Evolutionary conservation across 2,329 filamentous ascomycete genomes (phyloP).

Genomic region (Teratosphaeriaceae sp.): DNA sequence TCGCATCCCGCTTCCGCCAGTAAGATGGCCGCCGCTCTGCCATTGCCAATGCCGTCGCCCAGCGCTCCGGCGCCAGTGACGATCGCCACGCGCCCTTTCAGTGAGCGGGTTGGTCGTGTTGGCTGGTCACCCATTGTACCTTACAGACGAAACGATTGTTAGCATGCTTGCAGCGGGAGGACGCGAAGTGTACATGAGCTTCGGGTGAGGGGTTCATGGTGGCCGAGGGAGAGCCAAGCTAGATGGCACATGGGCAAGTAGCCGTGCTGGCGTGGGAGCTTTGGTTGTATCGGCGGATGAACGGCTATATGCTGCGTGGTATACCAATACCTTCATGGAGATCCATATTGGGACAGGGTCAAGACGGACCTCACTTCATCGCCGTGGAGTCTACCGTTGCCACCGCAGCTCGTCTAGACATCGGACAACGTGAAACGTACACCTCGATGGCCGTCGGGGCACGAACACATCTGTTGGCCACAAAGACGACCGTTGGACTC

Average conservation of each 20-base stretch:
- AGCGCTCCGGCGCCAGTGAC: slow-evolving; percentile 54
- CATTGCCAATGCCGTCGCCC: slow-evolving; percentile 55
- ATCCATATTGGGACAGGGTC: too few relatives aligned
- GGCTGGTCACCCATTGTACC: slow-evolving; percentile 21
- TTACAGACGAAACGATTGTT: neutral
- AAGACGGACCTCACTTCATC: too few relatives aligned
- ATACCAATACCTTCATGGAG: too few relatives aligned
- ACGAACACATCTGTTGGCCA: too few relatives aligned
- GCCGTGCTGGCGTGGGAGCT: neutral
- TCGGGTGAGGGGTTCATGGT: slow-evolving; percentile 1
- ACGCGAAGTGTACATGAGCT: neutral
- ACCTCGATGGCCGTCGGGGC: too few relatives aligned
- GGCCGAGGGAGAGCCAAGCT: neutral
- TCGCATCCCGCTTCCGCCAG: slow-evolving; percentile 52
- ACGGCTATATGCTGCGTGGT: neutral
- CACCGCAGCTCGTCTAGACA: too few relatives aligned
- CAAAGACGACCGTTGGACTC: too few relatives aligned
- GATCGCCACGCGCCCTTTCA: slow-evolving; percentile 44
- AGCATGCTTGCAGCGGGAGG: neutral
- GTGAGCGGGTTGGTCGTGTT: slow-evolving; percentile 33
- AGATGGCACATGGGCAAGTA: neutral
- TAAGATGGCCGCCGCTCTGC: slow-evolving; percentile 51
- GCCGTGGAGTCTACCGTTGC: too few relatives aligned
- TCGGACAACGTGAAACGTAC: too few relatives aligned
- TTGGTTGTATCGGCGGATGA: neutral